Conservation (phyloP, 2,329 filamentous ascomycete species). For the Fusarium bactridioides region DNA sequence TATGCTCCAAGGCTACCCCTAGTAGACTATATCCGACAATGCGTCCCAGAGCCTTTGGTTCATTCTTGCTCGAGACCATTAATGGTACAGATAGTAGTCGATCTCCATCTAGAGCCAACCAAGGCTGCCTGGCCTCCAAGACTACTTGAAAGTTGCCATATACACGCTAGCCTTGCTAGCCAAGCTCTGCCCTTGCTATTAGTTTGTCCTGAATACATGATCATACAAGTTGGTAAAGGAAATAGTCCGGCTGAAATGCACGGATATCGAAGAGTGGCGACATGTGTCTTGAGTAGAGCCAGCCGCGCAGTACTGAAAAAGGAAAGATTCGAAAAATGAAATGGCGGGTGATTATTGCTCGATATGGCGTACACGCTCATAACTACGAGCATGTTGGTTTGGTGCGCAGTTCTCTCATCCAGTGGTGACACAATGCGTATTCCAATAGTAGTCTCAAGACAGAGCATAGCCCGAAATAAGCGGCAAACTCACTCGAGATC, state of each 20-base stretch:
- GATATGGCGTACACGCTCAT: neutral
- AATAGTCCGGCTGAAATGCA: neutral
- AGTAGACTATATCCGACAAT: neutral
- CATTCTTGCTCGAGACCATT: neutral
- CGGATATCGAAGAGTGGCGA: neutral
- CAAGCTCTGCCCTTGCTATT: neutral
- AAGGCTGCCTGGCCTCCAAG: conserved; percentile 1
- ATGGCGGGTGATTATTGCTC: neutral
- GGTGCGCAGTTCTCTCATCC: conserved; percentile 17
- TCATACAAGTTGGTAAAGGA: neutral
- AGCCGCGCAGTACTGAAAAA: neutral
- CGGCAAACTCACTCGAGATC: conserved; percentile 2
- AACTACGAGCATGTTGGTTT: neutral
- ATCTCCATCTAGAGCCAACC: conserved; percentile 1
- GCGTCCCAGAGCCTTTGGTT: neutral
- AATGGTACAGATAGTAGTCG: neutral
- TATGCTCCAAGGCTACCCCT: neutral
- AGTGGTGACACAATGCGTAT: conserved; percentile 3
- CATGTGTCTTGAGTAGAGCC: neutral
- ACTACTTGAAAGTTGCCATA: neutral
- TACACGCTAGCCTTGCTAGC: neutral
- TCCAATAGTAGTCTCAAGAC: conserved; percentile 17
- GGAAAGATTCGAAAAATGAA: conserved; percentile 18
- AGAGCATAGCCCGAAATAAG: conserved; percentile 1
- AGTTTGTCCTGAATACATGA: neutral